Base-by-base conservation (phyloP, 164 flowering plant genomes). In the Tetracentron sinense region DNA sequence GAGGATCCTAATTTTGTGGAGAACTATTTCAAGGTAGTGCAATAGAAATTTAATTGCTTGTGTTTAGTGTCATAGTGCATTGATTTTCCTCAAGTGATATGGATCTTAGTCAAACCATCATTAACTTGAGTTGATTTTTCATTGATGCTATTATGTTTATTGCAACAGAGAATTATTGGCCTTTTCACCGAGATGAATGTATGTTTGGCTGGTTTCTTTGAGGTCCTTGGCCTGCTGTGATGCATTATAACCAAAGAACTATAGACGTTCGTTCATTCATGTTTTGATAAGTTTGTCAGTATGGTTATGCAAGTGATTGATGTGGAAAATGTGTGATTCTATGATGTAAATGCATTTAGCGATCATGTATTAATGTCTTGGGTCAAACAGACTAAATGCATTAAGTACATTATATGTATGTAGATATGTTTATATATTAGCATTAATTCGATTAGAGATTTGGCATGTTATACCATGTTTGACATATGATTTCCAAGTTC, bases 1-100 rank as follows among this genome's bases (percentile, higher is more conserved):
- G 79, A 66, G 42, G 93, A 91, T 77, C 92, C 92, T 26, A 83
- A 88, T 81, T 94, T 94, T 79, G 97, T 94, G 66, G 96, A 89
- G 65, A 91, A 89, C 71, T 91, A 94, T 72, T 94, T 94, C 72
- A 94, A 91, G 99, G 99, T 94, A 79, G 14, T 42, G 26, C 56
- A 26, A n/a, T 56, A 5, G 11, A 46, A 46, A 19, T 25, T 15
- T 11, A n/a, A 20, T 35, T 60, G 52, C 31, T 70, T 28, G 20
- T 57, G 19, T 25, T 49, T 3, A n/a, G 16, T 55, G 22, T 12
- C 19, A 4, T 61, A 22, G 11, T 50, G 17, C 5, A 29, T 60
- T 29, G 31, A 2, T 16, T 8, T 38, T 16, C 44, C 14, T 2
- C 1, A 38, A 14, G 20, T 21, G n/a, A 44, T 30, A 20, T 1